phyloP scores from a whole-genome alignment of 192 early-diverging fungal species.

The Coemansia sp. region DNA sequence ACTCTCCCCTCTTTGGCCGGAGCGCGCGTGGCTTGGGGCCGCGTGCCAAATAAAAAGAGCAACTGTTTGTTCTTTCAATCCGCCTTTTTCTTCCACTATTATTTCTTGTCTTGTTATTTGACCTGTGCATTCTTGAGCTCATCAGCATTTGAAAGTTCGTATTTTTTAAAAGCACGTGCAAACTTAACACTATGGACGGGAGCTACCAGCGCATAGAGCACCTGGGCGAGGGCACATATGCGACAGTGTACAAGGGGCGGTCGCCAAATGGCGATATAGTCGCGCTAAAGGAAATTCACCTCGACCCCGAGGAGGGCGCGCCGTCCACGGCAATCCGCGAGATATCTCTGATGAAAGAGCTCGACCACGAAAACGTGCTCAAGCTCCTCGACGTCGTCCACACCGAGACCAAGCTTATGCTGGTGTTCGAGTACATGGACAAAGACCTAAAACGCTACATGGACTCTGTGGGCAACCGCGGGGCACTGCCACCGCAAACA shows the following conservation, averaged over 20 bases:
- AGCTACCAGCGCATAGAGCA: constrained; percentile 81
- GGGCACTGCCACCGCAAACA: constrained; percentile 57
- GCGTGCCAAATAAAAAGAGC: no score
- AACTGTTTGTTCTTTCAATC: no score
- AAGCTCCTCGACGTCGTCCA: constrained; percentile 80
- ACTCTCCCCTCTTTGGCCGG: not conserved
- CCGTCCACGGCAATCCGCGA: constrained; percentile 98
- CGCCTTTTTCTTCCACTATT: not conserved
- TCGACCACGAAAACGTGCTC: constrained; percentile 90
- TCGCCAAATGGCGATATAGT: constrained; percentile 80
- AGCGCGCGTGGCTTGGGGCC: no score
- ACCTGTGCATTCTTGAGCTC: not conserved
- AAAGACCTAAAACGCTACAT: constrained; percentile 86
- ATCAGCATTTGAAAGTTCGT: not conserved
- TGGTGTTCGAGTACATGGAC: constrained; percentile 87
- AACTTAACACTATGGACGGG: constrained; percentile 29
- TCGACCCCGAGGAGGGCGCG: constrained; percentile 88
- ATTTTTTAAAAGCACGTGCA: not conserved
- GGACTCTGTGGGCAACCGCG: constrained; percentile 66
- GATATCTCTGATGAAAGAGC: constrained; percentile 97
- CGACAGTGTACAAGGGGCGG: constrained; percentile 83
- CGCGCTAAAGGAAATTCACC: constrained; percentile 92
- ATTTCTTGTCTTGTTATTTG: not conserved
- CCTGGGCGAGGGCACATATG: constrained; percentile 97
- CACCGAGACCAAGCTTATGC: constrained; percentile 79